These are phyloP conservation scores for Peronospora destructor DNA, from an alignment of 352 stramenopile species.

Conservation along the genomic window DNA sequence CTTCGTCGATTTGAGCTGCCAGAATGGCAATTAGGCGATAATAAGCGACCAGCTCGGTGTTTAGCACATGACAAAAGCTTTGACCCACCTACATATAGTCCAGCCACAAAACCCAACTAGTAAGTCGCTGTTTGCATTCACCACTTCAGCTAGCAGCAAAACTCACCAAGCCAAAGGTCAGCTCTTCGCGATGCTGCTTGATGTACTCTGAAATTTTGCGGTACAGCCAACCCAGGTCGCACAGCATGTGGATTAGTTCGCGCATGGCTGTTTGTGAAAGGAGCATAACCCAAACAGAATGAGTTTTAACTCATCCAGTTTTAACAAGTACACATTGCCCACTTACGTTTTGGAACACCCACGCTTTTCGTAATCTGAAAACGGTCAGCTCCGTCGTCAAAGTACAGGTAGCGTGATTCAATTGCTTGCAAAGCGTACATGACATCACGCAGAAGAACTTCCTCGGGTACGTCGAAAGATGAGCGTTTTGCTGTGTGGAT, in stretches of 20 bases:
- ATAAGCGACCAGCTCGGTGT: conserved; percentile 89
- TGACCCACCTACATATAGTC: conserved; percentile 54
- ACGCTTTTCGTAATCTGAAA: conserved; percentile 78
- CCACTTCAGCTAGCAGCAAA: neutral
- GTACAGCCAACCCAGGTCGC: conserved; percentile 88
- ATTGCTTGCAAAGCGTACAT: conserved; percentile 91
- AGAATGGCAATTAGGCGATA: conserved; percentile 90
- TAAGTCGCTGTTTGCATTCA: conserved; percentile 9
- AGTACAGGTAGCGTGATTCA: conserved; percentile 86
- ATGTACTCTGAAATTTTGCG: conserved; percentile 78
- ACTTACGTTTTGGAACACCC: conserved; percentile 72
- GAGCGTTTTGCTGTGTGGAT: conserved; percentile 8
- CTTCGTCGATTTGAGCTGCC: conserved; percentile 83
- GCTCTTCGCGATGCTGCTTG: conserved; percentile 61
- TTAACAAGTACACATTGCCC: neutral
- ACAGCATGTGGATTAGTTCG: conserved; percentile 75
- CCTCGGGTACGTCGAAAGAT: conserved; percentile 76
- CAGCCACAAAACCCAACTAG: conserved; percentile 1
- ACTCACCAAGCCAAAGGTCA: conserved; percentile 71
- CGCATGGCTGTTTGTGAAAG: conserved; percentile 53
- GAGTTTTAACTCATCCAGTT: conserved; percentile 2
- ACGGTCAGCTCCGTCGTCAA: conserved; percentile 62
- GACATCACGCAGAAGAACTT: conserved; percentile 87
- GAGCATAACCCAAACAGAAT: conserved; percentile 1
- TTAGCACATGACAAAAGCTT: conserved; percentile 87